Evolutionary conservation across 345 rosid genomes (phyloP), one percentile per base, ranked within the genome.

Genomic region (Punica granatum): DNA sequence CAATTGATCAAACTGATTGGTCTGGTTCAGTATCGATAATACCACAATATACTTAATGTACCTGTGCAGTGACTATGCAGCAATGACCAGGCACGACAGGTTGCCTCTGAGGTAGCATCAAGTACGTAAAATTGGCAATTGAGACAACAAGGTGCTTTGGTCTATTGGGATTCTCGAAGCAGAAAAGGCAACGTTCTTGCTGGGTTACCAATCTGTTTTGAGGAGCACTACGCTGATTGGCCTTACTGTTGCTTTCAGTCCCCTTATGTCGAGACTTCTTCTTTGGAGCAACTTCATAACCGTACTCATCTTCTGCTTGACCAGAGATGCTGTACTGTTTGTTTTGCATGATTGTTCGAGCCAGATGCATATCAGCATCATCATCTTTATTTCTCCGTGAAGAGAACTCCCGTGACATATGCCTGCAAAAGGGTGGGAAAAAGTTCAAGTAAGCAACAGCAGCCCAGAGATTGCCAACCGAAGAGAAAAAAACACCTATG

Each of bases 261-360:
- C 68, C 83, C 69, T 79, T 88, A 74, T 81, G 86, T 51, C 69
- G 66, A 0, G 87, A 75, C 71, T 84, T 89, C 66, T 73, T 82
- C 66, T 82, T 83, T 51, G 95, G 90, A 64, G 86, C 86, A 32
- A 82, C 92, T 25, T 88, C 99, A 74, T 75, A 94, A 78, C 92
- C 99, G 75, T 91, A 88, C 69, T 91, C 98, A 81, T 89, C 95
- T 74, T 94, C 99, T 43, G 90, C 92, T 75, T 71, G 87, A 65
- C 91, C 89, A 28, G 90, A 75, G 72, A 85, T 70, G 72, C 84
- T 89, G 74, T 74, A 89, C 65, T 70, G 84, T 72, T 83, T 94
- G 79, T 86, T 90, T 69, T 79, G 88, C 75, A 83, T 79, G 69
- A 94, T 91, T 69, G 76, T 88, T 67, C 70, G 79, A 35, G 97